These are phyloP conservation scores for Aspergillus sp. DNA, from an alignment of 2,329 filamentous ascomycete species.

Conservation along the genomic window DNA sequence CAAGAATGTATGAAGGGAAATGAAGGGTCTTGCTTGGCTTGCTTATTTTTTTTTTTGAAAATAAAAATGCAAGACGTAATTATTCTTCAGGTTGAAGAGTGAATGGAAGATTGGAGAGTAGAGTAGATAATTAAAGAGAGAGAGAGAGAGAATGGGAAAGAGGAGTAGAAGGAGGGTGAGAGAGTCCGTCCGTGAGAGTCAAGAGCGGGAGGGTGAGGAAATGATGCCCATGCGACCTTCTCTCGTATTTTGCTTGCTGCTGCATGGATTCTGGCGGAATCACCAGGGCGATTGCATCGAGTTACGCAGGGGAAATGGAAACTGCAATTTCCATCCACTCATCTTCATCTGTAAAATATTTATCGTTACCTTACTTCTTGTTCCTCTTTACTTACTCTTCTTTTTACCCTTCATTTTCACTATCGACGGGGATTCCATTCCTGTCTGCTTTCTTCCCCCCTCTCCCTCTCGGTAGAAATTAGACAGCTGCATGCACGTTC, in stretches of 20 bases:
- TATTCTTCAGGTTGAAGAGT: no score
- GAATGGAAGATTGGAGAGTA: no score
- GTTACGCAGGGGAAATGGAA: slow-evolving; percentile 7
- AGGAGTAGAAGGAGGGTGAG: no score
- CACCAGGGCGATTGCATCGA: neutral
- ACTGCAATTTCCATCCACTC: neutral
- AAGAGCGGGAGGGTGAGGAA: neutral
- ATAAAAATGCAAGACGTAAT: no score
- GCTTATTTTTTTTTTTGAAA: no score
- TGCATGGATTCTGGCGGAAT: slow-evolving; percentile 2
- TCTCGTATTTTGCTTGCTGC: slow-evolving; percentile 3
- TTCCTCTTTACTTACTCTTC: neutral
- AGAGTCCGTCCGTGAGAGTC: no score
- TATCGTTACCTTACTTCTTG: neutral
- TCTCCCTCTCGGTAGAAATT: neutral
- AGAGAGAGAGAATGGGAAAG: no score
- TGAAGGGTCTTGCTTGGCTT: no score
- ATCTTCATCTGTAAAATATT: neutral
- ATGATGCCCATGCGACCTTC: neutral
- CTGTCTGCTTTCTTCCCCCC: neutral
- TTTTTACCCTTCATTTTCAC: neutral
- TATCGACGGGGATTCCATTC: neutral
- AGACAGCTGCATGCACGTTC: neutral
- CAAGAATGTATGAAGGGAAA: neutral
- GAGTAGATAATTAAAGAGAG: no score